phyloP scores from a whole-genome alignment of 2,329 filamentous ascomycete species.

The Pyrenochaeta sp. region DNA sequence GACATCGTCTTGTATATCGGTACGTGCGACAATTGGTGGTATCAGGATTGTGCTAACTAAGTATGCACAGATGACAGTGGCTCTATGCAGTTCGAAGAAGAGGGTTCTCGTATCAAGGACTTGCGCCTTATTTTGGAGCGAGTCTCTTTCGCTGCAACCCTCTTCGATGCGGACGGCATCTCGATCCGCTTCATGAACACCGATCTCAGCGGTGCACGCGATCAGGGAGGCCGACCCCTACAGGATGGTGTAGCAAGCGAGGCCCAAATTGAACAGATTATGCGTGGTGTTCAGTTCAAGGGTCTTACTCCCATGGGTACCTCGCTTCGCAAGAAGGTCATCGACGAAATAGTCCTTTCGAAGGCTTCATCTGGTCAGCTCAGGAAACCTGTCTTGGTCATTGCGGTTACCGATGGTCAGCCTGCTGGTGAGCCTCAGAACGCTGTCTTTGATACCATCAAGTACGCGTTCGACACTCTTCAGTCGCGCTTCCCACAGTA shows the following conservation, averaged over 20 bases:
- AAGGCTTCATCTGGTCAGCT: slow-evolving; percentile 62
- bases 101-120: slow-evolving; percentile 71
- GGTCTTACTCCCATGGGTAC: slow-evolving; percentile 73
- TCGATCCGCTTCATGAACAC: slow-evolving; percentile 75
- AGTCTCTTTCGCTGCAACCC: slow-evolving; percentile 69
- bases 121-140: slow-evolving; percentile 69
- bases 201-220: slow-evolving; percentile 44
- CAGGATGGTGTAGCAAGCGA: slow-evolving; percentile 64
- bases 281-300: slow-evolving; percentile 67
- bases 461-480: slow-evolving; percentile 61
- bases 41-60: slow-evolving; percentile 20
- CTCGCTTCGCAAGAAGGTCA: slow-evolving; percentile 67
- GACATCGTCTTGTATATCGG: slow-evolving; percentile 68
- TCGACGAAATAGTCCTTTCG: slow-evolving; percentile 66
- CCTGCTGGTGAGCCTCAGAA: slow-evolving; percentile 68
- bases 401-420: slow-evolving; percentile 71
- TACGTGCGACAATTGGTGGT: slow-evolving; percentile 17
- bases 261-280: slow-evolving; percentile 65
- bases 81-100: slow-evolving; percentile 73
- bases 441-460: slow-evolving; percentile 65
- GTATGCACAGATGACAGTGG: slow-evolving; percentile 67
- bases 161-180: slow-evolving; percentile 75
- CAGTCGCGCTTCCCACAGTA: slow-evolving; percentile 55
- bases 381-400: slow-evolving; percentile 69
- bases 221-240: slow-evolving; percentile 45